Conservation (phyloP, 352 stramenopile species). For the Phytopythium mirpurense region DNA sequence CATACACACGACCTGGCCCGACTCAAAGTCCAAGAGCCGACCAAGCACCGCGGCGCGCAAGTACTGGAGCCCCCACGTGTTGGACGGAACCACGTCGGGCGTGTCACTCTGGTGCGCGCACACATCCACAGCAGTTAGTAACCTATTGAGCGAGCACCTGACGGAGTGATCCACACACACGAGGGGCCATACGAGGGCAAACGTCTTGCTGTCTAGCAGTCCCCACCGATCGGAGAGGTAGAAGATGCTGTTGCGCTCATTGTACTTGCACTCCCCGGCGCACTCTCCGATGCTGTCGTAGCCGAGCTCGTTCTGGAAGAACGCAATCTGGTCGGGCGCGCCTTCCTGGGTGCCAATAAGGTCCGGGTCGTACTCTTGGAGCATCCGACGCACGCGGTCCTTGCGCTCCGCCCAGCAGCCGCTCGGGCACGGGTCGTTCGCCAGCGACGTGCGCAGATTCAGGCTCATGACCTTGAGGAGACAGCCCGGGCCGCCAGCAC, state of each 20-base stretch:
- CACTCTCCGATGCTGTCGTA: constrained; percentile 54
- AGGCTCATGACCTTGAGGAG: constrained; percentile 62
- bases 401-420: constrained; percentile 65
- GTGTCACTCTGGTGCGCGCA: constrained; percentile 46
- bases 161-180: constrained; percentile 20
- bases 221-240: constrained; percentile 41
- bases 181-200: constrained; percentile 40
- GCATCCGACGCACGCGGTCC: constrained; percentile 25
- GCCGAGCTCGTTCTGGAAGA: constrained; percentile 35
- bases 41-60: constrained; percentile 47
- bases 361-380: constrained; percentile 47
- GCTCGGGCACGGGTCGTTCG: constrained; percentile 55
- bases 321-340: constrained; percentile 49
- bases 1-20: constrained; percentile 40
- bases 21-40: constrained; percentile 34
- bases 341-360: constrained; percentile 64
- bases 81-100: constrained; percentile 48
- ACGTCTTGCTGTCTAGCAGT: constrained; percentile 37
- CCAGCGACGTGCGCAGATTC: constrained; percentile 64
- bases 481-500: background rate
- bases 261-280: constrained; percentile 44
- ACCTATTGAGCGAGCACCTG: constrained; percentile 2
- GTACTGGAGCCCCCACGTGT: constrained; percentile 69
- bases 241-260: constrained; percentile 71
- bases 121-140: background rate